Evolutionary conservation across 1,284 basidiomycete species (phyloP).

Genomic region (Cryptococcus sp.): DNA sequence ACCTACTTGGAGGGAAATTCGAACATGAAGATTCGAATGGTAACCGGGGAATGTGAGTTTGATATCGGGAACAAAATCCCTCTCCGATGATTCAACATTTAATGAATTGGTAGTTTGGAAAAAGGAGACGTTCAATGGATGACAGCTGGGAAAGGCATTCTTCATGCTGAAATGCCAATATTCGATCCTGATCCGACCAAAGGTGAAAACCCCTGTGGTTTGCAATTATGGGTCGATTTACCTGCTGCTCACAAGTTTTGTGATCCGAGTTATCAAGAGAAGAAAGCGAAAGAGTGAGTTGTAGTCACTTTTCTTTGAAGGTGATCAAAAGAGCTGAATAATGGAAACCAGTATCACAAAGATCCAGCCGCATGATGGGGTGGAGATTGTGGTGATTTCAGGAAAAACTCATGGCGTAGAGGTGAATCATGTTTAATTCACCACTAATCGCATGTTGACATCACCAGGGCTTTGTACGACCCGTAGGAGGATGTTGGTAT

Average conservation of each 20-base stretch:
- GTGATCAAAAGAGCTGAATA: not conserved
- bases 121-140: constrained; percentile 93
- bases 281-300: constrained; percentile 50
- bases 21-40: constrained; percentile 90
- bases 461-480: constrained; percentile 70
- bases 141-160: constrained; percentile 66
- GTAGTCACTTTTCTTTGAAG: not conserved
- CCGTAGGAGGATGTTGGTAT: constrained; percentile 89
- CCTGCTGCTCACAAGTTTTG: constrained; percentile 83
- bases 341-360: constrained; percentile 58
- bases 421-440: constrained; percentile 6
- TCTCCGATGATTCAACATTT: no score
- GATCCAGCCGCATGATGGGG: constrained; percentile 66
- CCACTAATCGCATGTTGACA: no score
- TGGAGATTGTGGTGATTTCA: constrained; percentile 78
- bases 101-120: constrained; percentile 52
- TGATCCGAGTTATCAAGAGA: constrained; percentile 54
- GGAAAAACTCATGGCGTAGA: constrained; percentile 77
- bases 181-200: constrained; percentile 62
- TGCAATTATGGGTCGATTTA: constrained; percentile 93
- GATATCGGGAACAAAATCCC: no score
- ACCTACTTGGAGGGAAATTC: constrained; percentile 70
- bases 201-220: constrained; percentile 51
- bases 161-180: constrained; percentile 85
- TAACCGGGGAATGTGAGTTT: constrained; percentile 59